phyloP scores from a whole-genome alignment of 2,329 filamentous ascomycete species.

The Calycina herbarum region DNA sequence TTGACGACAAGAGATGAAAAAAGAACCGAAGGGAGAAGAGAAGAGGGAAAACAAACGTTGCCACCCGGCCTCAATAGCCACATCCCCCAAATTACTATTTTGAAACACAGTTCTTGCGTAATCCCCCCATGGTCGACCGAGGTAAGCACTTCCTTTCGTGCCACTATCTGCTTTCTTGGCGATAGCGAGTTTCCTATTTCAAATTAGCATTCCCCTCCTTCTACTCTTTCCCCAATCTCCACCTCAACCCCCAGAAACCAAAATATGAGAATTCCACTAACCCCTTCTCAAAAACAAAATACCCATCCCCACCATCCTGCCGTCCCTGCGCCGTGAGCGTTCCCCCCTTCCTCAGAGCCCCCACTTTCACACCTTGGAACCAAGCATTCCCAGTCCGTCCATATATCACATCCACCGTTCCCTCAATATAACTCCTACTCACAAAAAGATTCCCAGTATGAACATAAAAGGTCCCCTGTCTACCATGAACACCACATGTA shows the following conservation, averaged over 20 bases:
- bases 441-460: conserved; percentile 54
- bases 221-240: too few species aligned
- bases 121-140: conserved; percentile 53
- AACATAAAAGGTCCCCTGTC: conserved; percentile 53
- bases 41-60: conserved; percentile 18
- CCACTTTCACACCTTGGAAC: conserved; percentile 51
- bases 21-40: not conserved
- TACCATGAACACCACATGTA: conserved; percentile 51
- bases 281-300: conserved; percentile 44
- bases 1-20: conserved; percentile 41
- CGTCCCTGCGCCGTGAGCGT: conserved; percentile 49
- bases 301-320: conserved; percentile 49
- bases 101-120: conserved; percentile 54
- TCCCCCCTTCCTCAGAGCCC: conserved; percentile 43
- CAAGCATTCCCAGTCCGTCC: conserved; percentile 51
- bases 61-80: conserved; percentile 55
- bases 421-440: conserved; percentile 53
- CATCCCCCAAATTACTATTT: conserved; percentile 44
- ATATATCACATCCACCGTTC: conserved; percentile 59
- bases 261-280: conserved; percentile 29
- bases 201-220: too few species aligned
- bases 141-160: conserved; percentile 44
- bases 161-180: conserved; percentile 18
- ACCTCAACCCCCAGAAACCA: too few species aligned
- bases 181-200: conserved; percentile 13